Evolutionary conservation across 257 asterid species (phyloP).

Genomic region (Fraxinus americana): DNA sequence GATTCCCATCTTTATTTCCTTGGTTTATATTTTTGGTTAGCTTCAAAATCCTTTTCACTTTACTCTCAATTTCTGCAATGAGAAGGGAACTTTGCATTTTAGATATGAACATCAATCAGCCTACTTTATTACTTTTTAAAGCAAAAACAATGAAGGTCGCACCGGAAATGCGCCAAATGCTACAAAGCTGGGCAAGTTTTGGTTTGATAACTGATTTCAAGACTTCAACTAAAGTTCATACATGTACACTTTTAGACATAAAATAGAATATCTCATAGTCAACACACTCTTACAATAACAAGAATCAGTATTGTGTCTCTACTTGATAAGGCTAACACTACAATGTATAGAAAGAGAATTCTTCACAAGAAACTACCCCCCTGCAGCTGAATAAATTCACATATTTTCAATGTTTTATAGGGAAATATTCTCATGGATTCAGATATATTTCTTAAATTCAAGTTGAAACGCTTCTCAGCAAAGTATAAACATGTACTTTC

Average conservation of each 20-base stretch:
- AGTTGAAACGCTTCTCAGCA: not conserved
- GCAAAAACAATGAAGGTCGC: not conserved
- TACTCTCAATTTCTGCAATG: conserved; percentile 63
- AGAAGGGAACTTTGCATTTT: conserved; percentile 7
- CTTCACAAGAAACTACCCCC: too few species aligned
- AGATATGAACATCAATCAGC: not conserved
- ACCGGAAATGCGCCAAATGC: not conserved
- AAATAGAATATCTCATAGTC: not conserved
- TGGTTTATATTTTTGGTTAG: conserved; percentile 55
- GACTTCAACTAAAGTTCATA: not conserved
- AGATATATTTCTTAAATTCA: not conserved
- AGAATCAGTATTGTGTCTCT: not conserved
- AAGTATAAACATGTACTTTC: not conserved
- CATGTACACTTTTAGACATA: not conserved
- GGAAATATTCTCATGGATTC: not conserved
- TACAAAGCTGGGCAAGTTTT: not conserved
- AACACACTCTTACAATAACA: not conserved
- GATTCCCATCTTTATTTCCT: conserved; percentile 62
- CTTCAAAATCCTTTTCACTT: conserved; percentile 53
- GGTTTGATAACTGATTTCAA: not conserved
- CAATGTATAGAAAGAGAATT: not conserved
- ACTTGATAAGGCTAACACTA: not conserved
- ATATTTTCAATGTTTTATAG: not conserved
- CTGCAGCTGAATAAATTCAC: too few species aligned
- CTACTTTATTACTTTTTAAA: not conserved